These are phyloP conservation scores for Verticillium isaacii DNA, from an alignment of 2,329 filamentous ascomycete species.

Conservation along the genomic window DNA sequence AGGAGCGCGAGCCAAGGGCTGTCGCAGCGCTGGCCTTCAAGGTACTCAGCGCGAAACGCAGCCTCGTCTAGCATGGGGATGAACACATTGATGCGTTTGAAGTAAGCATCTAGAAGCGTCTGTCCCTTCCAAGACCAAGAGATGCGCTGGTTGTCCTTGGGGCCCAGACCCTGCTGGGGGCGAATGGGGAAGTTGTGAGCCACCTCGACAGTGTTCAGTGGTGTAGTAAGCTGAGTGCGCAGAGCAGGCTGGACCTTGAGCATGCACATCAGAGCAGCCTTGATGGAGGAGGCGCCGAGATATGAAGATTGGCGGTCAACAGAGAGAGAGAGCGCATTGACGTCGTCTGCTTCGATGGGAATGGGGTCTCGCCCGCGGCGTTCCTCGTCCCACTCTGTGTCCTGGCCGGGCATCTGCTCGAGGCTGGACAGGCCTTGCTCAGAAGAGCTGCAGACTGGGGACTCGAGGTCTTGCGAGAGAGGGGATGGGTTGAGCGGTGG, in stretches of 20 bases:
- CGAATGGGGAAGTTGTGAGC: constrained; percentile 38
- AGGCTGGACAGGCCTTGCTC: constrained; percentile 47
- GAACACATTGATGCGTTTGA: constrained; percentile 67
- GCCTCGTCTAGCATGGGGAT: constrained; percentile 71
- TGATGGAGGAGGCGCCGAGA: constrained; percentile 69
- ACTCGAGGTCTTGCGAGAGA: constrained; percentile 41
- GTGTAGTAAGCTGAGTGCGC: constrained; percentile 37
- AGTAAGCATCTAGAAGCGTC: constrained; percentile 69
- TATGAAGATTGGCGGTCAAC: constrained; percentile 60
- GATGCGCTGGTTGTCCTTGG: constrained; percentile 44
- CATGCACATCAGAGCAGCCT: constrained; percentile 70
- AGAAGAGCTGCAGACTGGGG: constrained; percentile 36
- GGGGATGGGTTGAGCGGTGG: constrained; percentile 48
- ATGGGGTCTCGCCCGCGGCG: constrained; percentile 48
- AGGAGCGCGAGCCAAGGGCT: constrained; percentile 66
- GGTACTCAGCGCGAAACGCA: constrained; percentile 58
- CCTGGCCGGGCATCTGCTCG: constrained; percentile 64
- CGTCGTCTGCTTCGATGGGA: constrained; percentile 58
- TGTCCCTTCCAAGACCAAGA: constrained; percentile 61
- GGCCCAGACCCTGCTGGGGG: constrained; percentile 34
- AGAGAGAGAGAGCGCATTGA: constrained; percentile 52
- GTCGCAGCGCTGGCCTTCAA: constrained; percentile 52
- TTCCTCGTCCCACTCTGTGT: constrained; percentile 65
- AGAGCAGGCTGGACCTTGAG: constrained; percentile 48
- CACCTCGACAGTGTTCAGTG: constrained; percentile 41